These are phyloP conservation scores for Thraustochytrium sp. DNA, from an alignment of 352 stramenopile genomes.

Conservation along the genomic window DNA sequence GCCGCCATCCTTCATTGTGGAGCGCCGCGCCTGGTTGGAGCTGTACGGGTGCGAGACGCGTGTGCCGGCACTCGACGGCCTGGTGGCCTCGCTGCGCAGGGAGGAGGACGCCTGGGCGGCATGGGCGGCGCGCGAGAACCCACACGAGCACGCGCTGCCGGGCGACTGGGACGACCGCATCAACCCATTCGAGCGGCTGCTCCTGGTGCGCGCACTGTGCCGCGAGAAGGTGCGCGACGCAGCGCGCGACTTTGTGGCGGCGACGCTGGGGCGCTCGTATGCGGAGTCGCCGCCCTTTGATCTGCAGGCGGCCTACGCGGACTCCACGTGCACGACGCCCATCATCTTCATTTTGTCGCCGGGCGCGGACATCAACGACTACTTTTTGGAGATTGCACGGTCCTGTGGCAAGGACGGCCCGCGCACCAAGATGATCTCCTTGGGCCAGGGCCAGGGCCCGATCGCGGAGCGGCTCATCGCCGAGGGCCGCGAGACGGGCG, in stretches of 20 bases:
- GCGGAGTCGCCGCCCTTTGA: constrained; percentile 83
- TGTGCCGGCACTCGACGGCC: not conserved
- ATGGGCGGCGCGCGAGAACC: constrained; percentile 68
- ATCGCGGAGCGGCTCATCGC: constrained; percentile 82
- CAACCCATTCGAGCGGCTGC: constrained; percentile 75
- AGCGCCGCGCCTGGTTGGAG: constrained; percentile 1
- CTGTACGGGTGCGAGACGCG: not conserved
- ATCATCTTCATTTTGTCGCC: constrained; percentile 87
- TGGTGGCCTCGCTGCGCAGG: constrained; percentile 57
- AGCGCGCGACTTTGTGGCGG: constrained; percentile 70
- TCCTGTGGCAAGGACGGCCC: constrained; percentile 65
- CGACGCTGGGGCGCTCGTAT: constrained; percentile 71
- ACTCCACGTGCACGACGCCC: constrained; percentile 79
- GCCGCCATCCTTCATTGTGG: not conserved
- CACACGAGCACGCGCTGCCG: constrained; percentile 66
- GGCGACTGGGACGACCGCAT: constrained; percentile 63
- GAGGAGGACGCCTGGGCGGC: constrained; percentile 64
- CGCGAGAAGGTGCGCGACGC: constrained; percentile 81
- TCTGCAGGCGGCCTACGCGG: constrained; percentile 77
- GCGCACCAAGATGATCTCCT: constrained; percentile 81
- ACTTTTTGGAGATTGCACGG: constrained; percentile 78
- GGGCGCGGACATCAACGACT: constrained; percentile 86
- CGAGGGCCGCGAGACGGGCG: constrained; percentile 73
- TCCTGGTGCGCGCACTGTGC: constrained; percentile 77
- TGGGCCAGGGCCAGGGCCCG: constrained; percentile 84